Evolutionary conservation across 257 asterid species (phyloP).

Genomic region (Henckelia pumila): DNA sequence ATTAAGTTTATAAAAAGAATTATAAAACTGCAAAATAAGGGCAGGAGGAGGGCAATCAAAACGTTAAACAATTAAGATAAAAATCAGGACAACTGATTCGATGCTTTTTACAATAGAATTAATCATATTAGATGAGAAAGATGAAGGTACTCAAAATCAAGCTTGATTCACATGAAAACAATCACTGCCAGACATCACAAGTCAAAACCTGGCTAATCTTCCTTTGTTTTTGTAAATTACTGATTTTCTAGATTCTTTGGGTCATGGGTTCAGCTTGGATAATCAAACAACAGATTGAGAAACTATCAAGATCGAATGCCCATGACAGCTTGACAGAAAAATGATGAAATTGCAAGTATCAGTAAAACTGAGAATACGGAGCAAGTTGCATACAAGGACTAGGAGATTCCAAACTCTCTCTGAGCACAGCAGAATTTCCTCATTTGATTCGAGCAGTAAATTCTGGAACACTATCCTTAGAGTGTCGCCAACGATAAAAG

Average conservation of each 20-base stretch:
- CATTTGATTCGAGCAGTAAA: slow-evolving; percentile 92
- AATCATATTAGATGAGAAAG: neutral
- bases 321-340: slow-evolving; percentile 12
- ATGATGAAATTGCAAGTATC: slow-evolving; percentile 9
- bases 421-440: slow-evolving; percentile 78
- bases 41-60: neutral
- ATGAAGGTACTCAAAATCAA: neutral
- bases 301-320: neutral
- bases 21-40: neutral
- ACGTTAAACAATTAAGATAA: neutral
- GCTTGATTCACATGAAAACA: neutral
- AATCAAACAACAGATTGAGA: slow-evolving; percentile 1
- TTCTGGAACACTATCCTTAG: slow-evolving; percentile 96
- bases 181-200: neutral
- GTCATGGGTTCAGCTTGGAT: neutral
- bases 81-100: neutral
- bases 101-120: neutral
- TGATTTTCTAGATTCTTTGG: slow-evolving; percentile 5
- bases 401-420: slow-evolving; percentile 96
- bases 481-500: slow-evolving; percentile 92
- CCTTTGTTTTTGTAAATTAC: neutral
- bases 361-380: slow-evolving; percentile 16
- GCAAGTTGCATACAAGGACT: slow-evolving; percentile 54
- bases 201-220: slow-evolving; percentile 2
- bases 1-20: too few species aligned